Conservation (phyloP, 305 asterid genomes). For the Plantago coronopus region DNA sequence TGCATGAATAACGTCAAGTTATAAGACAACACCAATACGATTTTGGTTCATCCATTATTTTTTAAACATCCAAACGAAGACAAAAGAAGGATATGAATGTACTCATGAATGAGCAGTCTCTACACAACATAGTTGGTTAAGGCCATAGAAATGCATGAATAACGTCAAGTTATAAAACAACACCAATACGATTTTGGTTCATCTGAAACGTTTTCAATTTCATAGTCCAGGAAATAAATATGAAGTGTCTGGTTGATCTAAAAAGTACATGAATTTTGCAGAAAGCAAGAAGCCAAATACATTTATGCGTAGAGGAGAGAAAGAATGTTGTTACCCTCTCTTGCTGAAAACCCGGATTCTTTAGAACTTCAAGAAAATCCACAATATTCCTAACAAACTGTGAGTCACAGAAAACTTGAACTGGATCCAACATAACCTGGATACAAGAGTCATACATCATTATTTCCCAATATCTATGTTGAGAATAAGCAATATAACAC, state of each 20-base stretch:
- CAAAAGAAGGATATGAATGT: too few species aligned
- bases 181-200: too few species aligned
- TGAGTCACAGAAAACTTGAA: slow-evolving; percentile 54
- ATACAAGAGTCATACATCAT: slow-evolving; percentile 25
- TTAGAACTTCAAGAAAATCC: slow-evolving; percentile 48
- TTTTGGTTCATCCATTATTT: too few species aligned
- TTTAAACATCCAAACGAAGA: too few species aligned
- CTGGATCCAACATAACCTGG: slow-evolving; percentile 63
- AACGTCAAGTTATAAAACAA: too few species aligned
- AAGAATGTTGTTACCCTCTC: slow-evolving; percentile 57
- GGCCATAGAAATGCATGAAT: too few species aligned
- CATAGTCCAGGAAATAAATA: not conserved
- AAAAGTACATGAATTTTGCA: not conserved
- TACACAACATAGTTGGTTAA: not conserved
- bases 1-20: too few species aligned
- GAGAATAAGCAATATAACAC: slow-evolving; percentile 17
- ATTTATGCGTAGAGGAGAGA: slow-evolving; percentile 2
- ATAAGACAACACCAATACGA: too few species aligned
- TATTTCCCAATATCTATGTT: slow-evolving; percentile 19
- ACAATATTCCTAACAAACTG: slow-evolving; percentile 54
- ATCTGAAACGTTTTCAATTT: not conserved
- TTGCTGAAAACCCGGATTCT: slow-evolving; percentile 51
- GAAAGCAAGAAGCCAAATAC: not conserved
- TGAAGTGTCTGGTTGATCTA: not conserved
- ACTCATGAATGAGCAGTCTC: too few species aligned